Base-by-base conservation (phyloP, 495 filamentous ascomycete genomes). In the Aspergillus bertholletiae region DNA sequence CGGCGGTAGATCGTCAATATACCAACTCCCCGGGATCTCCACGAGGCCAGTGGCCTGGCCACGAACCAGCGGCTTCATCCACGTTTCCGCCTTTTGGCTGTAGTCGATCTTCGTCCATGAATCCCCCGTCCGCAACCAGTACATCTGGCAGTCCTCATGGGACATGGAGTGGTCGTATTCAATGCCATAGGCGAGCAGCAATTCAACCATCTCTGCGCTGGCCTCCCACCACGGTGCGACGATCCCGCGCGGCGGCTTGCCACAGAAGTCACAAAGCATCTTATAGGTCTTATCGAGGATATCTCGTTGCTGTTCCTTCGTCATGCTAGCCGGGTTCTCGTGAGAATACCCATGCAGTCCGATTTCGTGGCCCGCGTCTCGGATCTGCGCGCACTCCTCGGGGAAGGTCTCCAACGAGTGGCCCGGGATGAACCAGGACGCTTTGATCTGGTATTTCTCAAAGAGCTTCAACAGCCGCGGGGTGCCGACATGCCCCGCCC, bases 391-490 rank as follows among this genome's bases (percentile, higher is more conserved):
- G 60, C 85, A 88, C 61, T 90, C 86, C 62, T 88, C 85, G 0
- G 88, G 88, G 62, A 91, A 92, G 13, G 79, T 89, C 55, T 93
- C 88, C 15, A 93, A 79, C 0, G 83, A 85, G 67, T 93, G 88
- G 0, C 88, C 88, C 0, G 88, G 88, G 54, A 93, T 90, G 68
- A 93, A 92, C 85, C 86, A 92, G 7, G 88, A 89, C 12, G 86
- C 81, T 69, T 88, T 91, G 74, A 93, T 93, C 53, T 84, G 81
- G 76, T 90, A 87, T 65, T 89, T 90, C 7, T 84, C 77, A 65
- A 91, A 89, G 2, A 93, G 67, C 56, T 88, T 89, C 8, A 93
- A 78, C 2, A 93, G 72, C 8, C 88, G 83, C 9, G 80, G 78
- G 1, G 85, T 86, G 27, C 88, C 88, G 32, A 89, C 74, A 7